These are phyloP conservation scores for Silene conica DNA, from an alignment of 148 eudicot genomes.

Conservation along the genomic window DNA sequence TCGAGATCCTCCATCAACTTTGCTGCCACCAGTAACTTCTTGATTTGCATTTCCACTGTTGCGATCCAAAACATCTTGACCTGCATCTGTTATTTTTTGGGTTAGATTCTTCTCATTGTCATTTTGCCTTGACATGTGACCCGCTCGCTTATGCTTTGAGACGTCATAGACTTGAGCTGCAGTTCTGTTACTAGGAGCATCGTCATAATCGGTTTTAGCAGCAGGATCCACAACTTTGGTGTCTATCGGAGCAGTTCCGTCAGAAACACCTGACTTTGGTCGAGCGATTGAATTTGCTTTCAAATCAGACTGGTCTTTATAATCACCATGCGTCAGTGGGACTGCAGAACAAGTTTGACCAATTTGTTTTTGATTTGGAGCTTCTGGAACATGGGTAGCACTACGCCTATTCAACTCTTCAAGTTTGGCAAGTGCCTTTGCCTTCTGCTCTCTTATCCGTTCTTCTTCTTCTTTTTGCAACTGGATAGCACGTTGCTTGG, in stretches of 20 bases:
- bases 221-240: constrained; percentile 25
- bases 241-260: constrained; percentile 20
- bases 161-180: constrained; percentile 34
- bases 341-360: constrained; percentile 25
- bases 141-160: constrained; percentile 44
- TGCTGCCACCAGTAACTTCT: constrained; percentile 18
- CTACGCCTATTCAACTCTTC: constrained; percentile 82
- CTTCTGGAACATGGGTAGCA: constrained; percentile 39
- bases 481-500: constrained; percentile 76
- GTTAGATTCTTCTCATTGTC: constrained; percentile 29
- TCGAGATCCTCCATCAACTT: constrained; percentile 23
- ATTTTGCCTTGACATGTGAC: constrained; percentile 57
- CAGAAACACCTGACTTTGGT: constrained; percentile 23
- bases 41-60: constrained; percentile 7
- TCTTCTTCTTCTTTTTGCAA: constrained; percentile 93
- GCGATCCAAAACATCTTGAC: constrained; percentile 12
- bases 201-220: constrained; percentile 29
- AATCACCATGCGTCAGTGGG: constrained; percentile 38
- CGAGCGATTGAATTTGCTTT: constrained; percentile 26
- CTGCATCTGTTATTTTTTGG: constrained; percentile 29
- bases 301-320: constrained; percentile 28
- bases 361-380: constrained; percentile 41
- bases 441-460: constrained; percentile 77
- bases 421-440: constrained; percentile 88
- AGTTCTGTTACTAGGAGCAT: constrained; percentile 29